phyloP scores from a whole-genome alignment of 495 filamentous ascomycete genomes.

The Rhypophila decipiens region DNA sequence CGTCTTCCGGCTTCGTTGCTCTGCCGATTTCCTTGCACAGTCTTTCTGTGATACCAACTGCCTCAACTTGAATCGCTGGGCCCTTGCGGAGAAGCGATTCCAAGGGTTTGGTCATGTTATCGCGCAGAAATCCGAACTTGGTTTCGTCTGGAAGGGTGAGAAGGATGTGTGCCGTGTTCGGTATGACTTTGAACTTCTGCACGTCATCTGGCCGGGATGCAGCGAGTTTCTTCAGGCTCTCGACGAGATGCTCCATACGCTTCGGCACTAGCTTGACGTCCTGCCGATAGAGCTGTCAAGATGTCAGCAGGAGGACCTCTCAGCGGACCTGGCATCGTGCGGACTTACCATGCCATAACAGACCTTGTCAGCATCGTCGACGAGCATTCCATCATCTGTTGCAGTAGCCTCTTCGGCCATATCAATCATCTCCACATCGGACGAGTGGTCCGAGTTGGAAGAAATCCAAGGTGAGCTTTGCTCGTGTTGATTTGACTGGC shows the following conservation, averaged over 20 bases:
- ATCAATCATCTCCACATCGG: constrained; percentile 5
- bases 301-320: background rate
- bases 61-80: constrained; percentile 13
- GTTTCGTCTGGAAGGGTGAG: constrained; percentile 13
- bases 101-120: constrained; percentile 11
- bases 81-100: constrained; percentile 3
- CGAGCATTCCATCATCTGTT: background rate
- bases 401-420: background rate
- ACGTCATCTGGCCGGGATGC: constrained; percentile 1
- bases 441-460: no score
- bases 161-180: constrained; percentile 7
- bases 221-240: constrained; percentile 6
- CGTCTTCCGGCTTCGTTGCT: constrained; percentile 16
- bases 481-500: no score
- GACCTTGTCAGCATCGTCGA: constrained; percentile 7
- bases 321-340: no score
- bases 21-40: constrained; percentile 15
- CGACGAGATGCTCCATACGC: constrained; percentile 11
- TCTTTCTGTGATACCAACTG: constrained; percentile 3
- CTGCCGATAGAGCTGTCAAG: constrained; percentile 5
- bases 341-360: constrained; percentile 22
- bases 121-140: constrained; percentile 16
- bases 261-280: constrained; percentile 14
- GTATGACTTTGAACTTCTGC: constrained; percentile 15
- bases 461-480: no score